Evolutionary conservation across 2,329 filamentous ascomycete species (phyloP).

Genomic region (Fusarium nisikadoi): DNA sequence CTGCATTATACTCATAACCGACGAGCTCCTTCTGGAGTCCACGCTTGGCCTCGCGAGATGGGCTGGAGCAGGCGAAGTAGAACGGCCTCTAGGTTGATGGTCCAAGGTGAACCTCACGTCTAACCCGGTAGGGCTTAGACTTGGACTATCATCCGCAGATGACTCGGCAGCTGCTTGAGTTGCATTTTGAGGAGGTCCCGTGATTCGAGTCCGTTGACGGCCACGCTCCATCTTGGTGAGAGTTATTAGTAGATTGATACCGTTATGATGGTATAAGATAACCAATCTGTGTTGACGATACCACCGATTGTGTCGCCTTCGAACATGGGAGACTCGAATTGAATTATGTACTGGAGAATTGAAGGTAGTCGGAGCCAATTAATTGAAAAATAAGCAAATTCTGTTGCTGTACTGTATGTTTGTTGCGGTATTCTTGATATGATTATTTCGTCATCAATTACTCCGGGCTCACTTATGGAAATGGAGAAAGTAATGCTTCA

Average conservation of each 20-base stretch:
- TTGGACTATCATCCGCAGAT: slow-evolving; percentile 17
- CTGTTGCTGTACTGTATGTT: neutral
- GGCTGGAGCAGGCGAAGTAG: slow-evolving; percentile 19
- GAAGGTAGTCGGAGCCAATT: neutral
- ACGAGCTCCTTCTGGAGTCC: slow-evolving; percentile 45
- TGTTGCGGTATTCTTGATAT: neutral
- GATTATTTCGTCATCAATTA: slow-evolving; percentile 1
- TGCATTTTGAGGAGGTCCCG: slow-evolving; percentile 3
- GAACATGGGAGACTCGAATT: neutral
- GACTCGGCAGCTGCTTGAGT: slow-evolving; percentile 14
- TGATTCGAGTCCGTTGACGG: slow-evolving; percentile 10
- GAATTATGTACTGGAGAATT: neutral
- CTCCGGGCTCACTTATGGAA: neutral
- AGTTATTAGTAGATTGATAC: neutral
- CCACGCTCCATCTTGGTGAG: slow-evolving; percentile 10
- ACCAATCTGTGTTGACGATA: neutral
- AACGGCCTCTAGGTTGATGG: slow-evolving; percentile 1
- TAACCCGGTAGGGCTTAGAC: slow-evolving; percentile 40
- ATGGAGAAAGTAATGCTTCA: neutral
- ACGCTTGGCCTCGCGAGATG: slow-evolving; percentile 33
- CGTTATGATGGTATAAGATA: neutral
- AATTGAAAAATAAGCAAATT: neutral
- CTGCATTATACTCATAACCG: slow-evolving; percentile 46
- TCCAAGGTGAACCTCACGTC: slow-evolving; percentile 9
- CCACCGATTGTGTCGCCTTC: neutral